Evolutionary conservation across 257 asterid genomes (phyloP).

Genomic region (Solanum chilense): DNA sequence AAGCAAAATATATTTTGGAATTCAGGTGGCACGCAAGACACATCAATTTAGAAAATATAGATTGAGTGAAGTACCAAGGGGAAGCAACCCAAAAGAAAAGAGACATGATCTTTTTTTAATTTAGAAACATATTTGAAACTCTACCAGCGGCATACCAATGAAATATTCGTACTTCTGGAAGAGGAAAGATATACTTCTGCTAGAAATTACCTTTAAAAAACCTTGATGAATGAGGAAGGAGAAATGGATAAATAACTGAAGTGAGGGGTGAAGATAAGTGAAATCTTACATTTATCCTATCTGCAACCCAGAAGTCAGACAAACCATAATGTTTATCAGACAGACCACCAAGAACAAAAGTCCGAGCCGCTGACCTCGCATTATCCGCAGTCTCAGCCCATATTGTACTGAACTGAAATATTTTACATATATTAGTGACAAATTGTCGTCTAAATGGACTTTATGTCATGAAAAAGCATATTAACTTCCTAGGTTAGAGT

Average conservation of each 20-base stretch:
- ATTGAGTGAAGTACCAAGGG: background rate
- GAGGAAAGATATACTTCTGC: background rate
- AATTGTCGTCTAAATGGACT: background rate
- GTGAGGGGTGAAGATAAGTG: background rate
- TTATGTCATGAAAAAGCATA: background rate
- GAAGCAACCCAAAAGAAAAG: background rate
- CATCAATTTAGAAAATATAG: background rate
- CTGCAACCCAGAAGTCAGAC: constrained; percentile 77
- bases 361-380: constrained; percentile 89
- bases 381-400: constrained; percentile 93
- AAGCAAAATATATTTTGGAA: background rate
- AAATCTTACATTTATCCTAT: constrained; percentile 49
- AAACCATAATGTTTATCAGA: constrained; percentile 66
- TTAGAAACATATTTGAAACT: background rate
- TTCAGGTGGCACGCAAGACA: background rate
- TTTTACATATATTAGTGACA: background rate
- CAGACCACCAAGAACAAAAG: constrained; percentile 78
- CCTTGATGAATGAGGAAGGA: background rate
- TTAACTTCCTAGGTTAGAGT: background rate
- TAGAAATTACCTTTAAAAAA: background rate
- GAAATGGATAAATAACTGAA: background rate
- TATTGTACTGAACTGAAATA: constrained; percentile 73
- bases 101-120: background rate
- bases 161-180: background rate
- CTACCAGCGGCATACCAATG: background rate